A percentile compares a stretch with the other conserved stretches of the same genome.
These are phyloP conservation scores for Prorocentrum cordatum DNA, from an alignment of 169 alveolate genomes.

Conservation along the genomic window DNA sequence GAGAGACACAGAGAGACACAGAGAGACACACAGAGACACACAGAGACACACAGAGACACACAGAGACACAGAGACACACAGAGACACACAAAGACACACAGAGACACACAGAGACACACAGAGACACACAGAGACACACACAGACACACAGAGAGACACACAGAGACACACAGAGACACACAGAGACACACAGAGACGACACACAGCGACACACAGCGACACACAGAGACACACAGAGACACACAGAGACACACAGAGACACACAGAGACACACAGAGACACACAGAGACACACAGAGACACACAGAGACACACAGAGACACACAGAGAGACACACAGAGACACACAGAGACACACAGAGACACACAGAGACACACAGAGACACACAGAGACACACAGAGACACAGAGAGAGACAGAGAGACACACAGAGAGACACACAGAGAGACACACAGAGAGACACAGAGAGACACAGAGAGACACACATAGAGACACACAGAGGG, in stretches of 20 bases:
- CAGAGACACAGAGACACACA: not conserved
- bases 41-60: not conserved
- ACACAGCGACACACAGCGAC: not conserved
- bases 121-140: not conserved
- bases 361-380: not conserved
- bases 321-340: not conserved
- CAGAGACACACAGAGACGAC: not conserved
- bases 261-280: conserved; percentile 1
- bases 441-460: not conserved
- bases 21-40: not conserved
- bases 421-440: not conserved
- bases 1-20: not conserved
- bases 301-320: not conserved
- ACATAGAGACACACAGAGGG: not conserved
- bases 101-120: not conserved
- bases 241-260: not conserved
- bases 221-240: not conserved
- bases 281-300: not conserved
- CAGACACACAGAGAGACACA: not conserved
- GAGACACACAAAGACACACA: not conserved
- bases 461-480: not conserved
- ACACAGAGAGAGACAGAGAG: not conserved
- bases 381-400: not conserved
- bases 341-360: not conserved
- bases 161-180: not conserved